Conservation (phyloP, 1,284 basidiomycete species). For the Rugiboletus extremiorientalis region DNA sequence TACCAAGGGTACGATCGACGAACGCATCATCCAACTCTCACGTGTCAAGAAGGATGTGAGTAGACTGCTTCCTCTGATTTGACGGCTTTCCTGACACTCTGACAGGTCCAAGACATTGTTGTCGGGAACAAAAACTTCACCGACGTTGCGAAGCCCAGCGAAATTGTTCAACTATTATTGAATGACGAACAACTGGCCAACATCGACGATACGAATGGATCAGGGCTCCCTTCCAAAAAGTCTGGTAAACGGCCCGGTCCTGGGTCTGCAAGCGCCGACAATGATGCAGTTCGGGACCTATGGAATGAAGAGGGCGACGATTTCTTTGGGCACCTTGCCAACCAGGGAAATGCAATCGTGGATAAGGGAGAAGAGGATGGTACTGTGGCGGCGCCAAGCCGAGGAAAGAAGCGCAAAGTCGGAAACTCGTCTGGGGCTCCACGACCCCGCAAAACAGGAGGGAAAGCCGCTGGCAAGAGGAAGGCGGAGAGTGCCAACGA, state of each 20-base stretch:
- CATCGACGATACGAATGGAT: constrained; percentile 45
- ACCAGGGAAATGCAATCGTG: constrained; percentile 17
- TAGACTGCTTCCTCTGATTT: constrained; percentile 8
- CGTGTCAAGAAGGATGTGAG: constrained; percentile 93
- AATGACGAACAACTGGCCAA: constrained; percentile 89
- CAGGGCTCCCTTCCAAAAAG: constrained; percentile 41
- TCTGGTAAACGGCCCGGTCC: constrained; percentile 38
- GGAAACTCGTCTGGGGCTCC: constrained; percentile 20
- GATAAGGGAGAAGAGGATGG: constrained; percentile 41
- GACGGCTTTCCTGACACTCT: background rate
- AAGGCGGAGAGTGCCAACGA: constrained; percentile 29
- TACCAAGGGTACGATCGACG: constrained; percentile 96
- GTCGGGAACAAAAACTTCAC: constrained; percentile 96
- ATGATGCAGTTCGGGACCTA: constrained; percentile 57
- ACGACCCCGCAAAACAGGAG: constrained; percentile 32
- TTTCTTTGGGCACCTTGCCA: constrained; percentile 62
- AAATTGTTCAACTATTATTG: constrained; percentile 94
- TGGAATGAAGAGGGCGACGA: constrained; percentile 86
- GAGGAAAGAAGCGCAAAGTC: constrained; percentile 39
- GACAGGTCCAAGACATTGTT: constrained; percentile 96
- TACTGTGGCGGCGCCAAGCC: constrained; percentile 15
- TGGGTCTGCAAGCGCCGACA: constrained; percentile 28
- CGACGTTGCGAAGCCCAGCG: constrained; percentile 92
- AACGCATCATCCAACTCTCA: constrained; percentile 94
- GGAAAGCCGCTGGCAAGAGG: constrained; percentile 33